Base-by-base conservation (phyloP, 805 yeast species). In the Cyberlindnera xishuangbannaensis region DNA sequence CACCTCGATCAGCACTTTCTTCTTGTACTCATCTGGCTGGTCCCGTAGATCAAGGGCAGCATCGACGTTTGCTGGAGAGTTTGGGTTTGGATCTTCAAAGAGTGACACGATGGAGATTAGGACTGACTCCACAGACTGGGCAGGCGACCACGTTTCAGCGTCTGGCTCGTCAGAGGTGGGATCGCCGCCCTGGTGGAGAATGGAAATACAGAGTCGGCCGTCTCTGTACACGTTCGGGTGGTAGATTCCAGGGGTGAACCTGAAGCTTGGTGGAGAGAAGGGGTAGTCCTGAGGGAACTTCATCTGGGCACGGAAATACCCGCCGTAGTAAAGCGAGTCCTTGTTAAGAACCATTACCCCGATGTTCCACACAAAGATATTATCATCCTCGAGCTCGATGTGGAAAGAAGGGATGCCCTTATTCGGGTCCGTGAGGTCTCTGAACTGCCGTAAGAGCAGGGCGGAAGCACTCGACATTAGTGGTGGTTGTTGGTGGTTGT, bases 151-250 rank as follows among this genome's bases (percentile, higher is more conserved):
- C 14, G 95, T 87, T 62, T 88, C 97, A 37, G 81, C 80, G 50
- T 86, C 95, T 3, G 88, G 90, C 58, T 88, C 96, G 45, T 86
- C 96, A 23, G 84, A 73, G 32, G 90, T 80, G 14, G 83, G 83
- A 55, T 87, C 95, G 16, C 95, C 97, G 13, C 90, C 83, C 45
- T 81, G 84, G 59, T 90, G 97, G 40, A 90, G 67, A 43, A 90
- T 90, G 33, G 95, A 85, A 40, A 88, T 87, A 67, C 97, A 90
- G 29, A 92, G 69, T 46, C 94, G 65, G 13, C 97, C 97, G 59
- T 88, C 96, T 40, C 85, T 73, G 62, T 90, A 90, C 35, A 90
- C 95, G 57, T 90, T 90, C 17, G 97, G 97, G 53, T 90, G 97
- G 62, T 78, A 88, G 47, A 90, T 84, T 27, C 95, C 81, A 11